Evolutionary conservation across 1,139 yeast genomes (phyloP), one percentile per base, ranked within the genome.

Genomic region (Diutina catenulata): DNA sequence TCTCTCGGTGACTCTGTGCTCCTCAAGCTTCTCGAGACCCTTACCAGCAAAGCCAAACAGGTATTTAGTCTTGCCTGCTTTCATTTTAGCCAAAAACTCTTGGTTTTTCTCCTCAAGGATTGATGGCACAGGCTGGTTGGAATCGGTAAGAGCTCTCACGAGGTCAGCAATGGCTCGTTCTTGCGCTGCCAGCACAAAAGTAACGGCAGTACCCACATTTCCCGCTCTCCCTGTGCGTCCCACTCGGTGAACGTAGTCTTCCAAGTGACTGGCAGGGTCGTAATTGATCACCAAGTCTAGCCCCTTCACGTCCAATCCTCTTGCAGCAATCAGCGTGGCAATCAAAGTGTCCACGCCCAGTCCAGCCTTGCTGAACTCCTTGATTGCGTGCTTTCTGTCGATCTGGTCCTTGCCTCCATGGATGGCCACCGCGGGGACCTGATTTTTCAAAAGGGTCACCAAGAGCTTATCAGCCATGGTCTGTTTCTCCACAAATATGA

Each of bases 181-280:
- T 50, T 91, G 94, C 15, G 62, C 62, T 0, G 70, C 62, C 1
- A 76, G 60, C 2, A 93, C 65, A 47, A 91, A 74, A 0, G 96
- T 82, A 2, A 82, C 61, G 0, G 96, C 95, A 1, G 73, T 69
- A 0, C 98, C 98, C 18, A 46, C 58, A 32, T 69, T 68, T 0
- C 94, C 94, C 1, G 96, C 98, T 43, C 99, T 67, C 0, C 97
- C 99, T 0, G 99, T 93, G 45, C 99, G 66, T 0, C 99, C 99
- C 0, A 88, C 95, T 22, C 98, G 68, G 57, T 91, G 99, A 5
- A 93, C 94, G 51, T 91, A 91, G 53, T 93, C 98, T 45, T 94
- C 97, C 70, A 88, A 72, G 45, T 91, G 95, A 45, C 72, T 82
- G 0, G 96, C 95, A 0, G 95, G 79, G 53, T 91, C 95, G 52